These are phyloP conservation scores for Naganishia vishniacii DNA, from an alignment of 768 basidiomycete genomes.

Conservation along the genomic window DNA sequence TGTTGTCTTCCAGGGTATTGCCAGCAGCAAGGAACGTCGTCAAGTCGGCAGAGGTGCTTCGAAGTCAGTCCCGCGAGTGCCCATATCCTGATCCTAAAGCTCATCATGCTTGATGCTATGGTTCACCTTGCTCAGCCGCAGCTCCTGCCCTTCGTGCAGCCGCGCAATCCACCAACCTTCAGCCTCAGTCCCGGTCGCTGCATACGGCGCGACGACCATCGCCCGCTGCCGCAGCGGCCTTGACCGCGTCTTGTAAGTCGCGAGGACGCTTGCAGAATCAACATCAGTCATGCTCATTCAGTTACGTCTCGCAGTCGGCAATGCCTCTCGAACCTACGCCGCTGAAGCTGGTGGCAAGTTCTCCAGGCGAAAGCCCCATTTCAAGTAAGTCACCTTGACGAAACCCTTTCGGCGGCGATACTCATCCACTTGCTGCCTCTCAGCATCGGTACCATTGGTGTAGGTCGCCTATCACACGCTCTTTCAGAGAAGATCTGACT, in stretches of 20 bases:
- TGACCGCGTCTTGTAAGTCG: conserved; percentile 10
- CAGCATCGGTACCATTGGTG: conserved; percentile 51
- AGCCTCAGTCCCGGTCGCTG: conserved; percentile 10
- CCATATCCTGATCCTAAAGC: no score
- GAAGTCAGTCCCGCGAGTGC: conserved; percentile 14
- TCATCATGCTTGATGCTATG: no score
- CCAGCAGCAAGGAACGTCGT: conserved; percentile 21
- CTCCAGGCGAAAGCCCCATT: conserved; percentile 48
- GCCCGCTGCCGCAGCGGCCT: conserved; percentile 2
- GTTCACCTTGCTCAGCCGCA: no score
- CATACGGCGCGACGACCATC: conserved; percentile 8
- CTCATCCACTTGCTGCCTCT: neutral
- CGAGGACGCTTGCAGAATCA: neutral
- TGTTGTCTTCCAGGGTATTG: conserved; percentile 19
- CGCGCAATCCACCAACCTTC: conserved; percentile 1
- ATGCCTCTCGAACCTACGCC: conserved; percentile 35
- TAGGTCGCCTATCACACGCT: conserved; percentile 25
- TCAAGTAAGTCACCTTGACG: conserved; percentile 44
- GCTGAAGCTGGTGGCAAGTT: conserved; percentile 48
- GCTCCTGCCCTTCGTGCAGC: conserved; percentile 5
- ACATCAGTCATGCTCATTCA: no score
- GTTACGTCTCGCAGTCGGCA: no score
- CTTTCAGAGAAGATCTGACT: neutral
- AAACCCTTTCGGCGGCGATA: neutral
- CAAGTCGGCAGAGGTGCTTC: conserved; percentile 11